Evolutionary conservation across 805 yeast genomes (phyloP), one percentile per base, ranked within the genome.

Genomic region (Ogataea trehalophila): DNA sequence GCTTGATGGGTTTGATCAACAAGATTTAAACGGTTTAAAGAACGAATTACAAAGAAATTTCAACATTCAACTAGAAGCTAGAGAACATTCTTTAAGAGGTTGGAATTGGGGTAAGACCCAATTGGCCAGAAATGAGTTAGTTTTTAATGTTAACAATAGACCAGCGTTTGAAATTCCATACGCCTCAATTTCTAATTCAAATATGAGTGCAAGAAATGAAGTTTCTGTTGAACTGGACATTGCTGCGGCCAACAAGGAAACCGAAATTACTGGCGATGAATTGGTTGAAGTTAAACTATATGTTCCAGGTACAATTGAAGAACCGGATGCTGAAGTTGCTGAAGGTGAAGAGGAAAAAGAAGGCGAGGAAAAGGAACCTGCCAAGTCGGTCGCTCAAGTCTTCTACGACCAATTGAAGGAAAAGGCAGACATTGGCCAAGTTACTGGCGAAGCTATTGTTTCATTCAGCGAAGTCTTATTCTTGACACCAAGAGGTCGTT

Each of bases 71-170:
- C 74, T 94, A 49, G 98, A 94, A 58, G 84, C 78, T 52, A 81
- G 76, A 59, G 98, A 92, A 59, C 99, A 94, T 68, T 86, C 97
- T 5, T 72, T 94, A 54, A 80, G 97, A 70, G 99, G 99, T 33
- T 94, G 99, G 99, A 94, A 94, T 68, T 94, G 99, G 99, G 99
- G 99, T 46, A 82, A 85, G 54, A 76, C 92, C 15, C 96, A 91
- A 64, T 79, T 94, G 63, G 96, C 95, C 18, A 80, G 96, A 65
- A 87, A 89, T 58, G 99, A 94, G 66, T 73, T 94, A 65, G 80
- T 88, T 29, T 91, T 94, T 68, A 81, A 83, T 48, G 83, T 91
- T 20, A 87, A 87, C 61, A 89, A 89, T 56, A 84, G 87, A 59
- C 98, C 99, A 3, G 80, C 85, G 13, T 92, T 92, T 65, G 99